Percentiles rank a stretch among this genome's conserved stretches.
These are phyloP conservation scores for Larix kaempferi DNA, from an alignment of 75 land plant genomes.

Conservation along the genomic window DNA sequence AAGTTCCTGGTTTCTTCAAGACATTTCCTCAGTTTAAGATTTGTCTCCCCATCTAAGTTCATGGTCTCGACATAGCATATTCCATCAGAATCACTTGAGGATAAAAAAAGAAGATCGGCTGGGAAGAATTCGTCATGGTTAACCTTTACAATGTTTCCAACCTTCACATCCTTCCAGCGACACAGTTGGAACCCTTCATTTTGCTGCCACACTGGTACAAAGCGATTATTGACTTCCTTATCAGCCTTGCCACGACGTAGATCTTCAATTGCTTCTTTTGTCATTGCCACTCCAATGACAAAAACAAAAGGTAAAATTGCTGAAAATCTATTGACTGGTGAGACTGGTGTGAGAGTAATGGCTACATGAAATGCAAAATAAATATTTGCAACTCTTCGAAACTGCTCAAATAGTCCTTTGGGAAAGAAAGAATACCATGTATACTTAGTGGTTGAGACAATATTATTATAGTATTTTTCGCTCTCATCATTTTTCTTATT, in stretches of 20 bases:
- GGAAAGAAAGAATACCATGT: constrained; percentile 26
- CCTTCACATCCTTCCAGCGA: constrained; percentile 23
- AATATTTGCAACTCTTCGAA: constrained; percentile 36
- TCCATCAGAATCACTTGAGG: constrained; percentile 23
- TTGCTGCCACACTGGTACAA: constrained; percentile 1
- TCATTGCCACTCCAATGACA: constrained; percentile 30
- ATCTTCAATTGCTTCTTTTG: constrained; percentile 47
- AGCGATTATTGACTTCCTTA: constrained; percentile 25
- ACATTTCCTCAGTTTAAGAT: constrained; percentile 29
- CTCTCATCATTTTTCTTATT: constrained; percentile 6
- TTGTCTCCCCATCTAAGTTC: constrained; percentile 40
- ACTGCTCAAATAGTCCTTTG: constrained; percentile 28
- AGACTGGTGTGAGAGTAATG: constrained; percentile 39
- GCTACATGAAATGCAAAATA: constrained; percentile 40
- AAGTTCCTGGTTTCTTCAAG: constrained; percentile 21
- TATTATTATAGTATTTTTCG: constrained; percentile 11
- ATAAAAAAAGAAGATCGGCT: constrained; percentile 31
- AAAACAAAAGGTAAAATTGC: constrained; percentile 40
- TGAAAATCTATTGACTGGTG: constrained; percentile 26
- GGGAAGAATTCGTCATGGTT: constrained; percentile 23
- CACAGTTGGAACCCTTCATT: constrained; percentile 14
- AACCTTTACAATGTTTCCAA: constrained; percentile 26
- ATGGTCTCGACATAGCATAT: constrained; percentile 35
- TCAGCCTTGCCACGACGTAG: constrained; percentile 30
- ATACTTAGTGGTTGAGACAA: constrained; percentile 31